These are phyloP conservation scores for Moricandia moricandioides DNA, from an alignment of 345 rosid species.

Conservation along the genomic window DNA sequence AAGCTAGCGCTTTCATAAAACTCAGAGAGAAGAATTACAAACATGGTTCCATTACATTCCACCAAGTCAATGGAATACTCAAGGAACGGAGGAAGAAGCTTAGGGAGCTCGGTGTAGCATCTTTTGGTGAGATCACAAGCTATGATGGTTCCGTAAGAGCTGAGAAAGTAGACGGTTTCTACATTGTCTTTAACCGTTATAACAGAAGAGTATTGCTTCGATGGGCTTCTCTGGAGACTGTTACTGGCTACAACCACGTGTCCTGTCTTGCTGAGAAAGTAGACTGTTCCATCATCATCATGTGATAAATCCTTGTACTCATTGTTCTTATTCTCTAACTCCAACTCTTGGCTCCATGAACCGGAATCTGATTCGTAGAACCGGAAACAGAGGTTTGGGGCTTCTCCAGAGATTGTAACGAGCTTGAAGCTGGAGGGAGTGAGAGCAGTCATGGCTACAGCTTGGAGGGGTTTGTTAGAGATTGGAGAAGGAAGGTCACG, in stretches of 20 bases:
- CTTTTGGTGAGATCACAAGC: constrained; percentile 56
- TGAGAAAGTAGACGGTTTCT: constrained; percentile 63
- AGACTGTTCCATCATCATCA: constrained; percentile 47
- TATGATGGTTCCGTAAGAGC: constrained; percentile 65
- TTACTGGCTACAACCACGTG: constrained; percentile 56
- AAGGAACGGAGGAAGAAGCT: constrained; percentile 59
- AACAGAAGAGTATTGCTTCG: constrained; percentile 82
- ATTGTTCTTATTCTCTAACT: constrained; percentile 46
- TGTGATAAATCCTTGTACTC: constrained; percentile 22
- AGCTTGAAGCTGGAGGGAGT: constrained; percentile 49
- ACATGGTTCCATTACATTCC: constrained; percentile 67
- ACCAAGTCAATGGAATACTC: constrained; percentile 88
- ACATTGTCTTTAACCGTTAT: constrained; percentile 47
- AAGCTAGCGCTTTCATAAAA: constrained; percentile 77
- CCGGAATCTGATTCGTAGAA: constrained; percentile 48
- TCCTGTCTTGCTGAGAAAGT: constrained; percentile 82
- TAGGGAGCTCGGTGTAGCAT: constrained; percentile 65
- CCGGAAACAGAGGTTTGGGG: constrained; percentile 50
- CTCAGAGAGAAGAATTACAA: constrained; percentile 67
- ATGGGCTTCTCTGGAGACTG: constrained; percentile 76
- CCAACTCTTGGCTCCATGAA: constrained; percentile 49
- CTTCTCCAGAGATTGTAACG: constrained; percentile 63
- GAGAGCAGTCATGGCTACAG: constrained; percentile 55
- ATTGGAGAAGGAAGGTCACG: constrained; percentile 44
- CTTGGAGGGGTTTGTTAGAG: constrained; percentile 53